These are phyloP conservation scores for Spirogloea muscicola DNA, from an alignment of 139 green algal genomes.

Conservation along the genomic window DNA sequence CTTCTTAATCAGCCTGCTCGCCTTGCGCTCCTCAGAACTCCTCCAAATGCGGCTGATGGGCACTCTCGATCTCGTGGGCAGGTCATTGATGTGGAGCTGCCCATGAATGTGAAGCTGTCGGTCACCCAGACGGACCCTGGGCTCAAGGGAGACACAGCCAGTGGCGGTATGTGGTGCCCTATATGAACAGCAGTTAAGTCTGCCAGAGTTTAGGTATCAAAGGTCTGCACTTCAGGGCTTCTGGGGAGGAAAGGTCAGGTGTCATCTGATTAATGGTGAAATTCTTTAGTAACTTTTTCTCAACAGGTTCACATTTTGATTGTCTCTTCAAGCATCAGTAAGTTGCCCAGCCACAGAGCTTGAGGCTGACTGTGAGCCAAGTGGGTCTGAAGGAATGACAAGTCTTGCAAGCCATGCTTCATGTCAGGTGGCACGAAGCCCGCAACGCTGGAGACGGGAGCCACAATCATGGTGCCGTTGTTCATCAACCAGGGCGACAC, in stretches of 20 bases:
- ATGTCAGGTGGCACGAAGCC: conserved; percentile 65
- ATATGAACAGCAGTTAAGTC: background rate
- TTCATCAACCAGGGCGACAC: conserved; percentile 76
- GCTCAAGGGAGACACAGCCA: conserved; percentile 62
- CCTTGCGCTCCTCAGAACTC: no score
- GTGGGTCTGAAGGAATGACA: background rate
- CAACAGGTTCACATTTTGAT: background rate
- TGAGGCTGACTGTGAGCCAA: background rate
- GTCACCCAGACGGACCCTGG: conserved; percentile 67
- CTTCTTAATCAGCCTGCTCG: no score
- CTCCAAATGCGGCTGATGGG: no score
- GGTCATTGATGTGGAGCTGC: conserved; percentile 23
- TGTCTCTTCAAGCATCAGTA: background rate
- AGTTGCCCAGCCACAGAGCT: background rate
- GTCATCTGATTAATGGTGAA: background rate
- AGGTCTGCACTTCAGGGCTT: background rate
- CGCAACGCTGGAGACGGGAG: conserved; percentile 72
- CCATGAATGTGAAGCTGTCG: conserved; percentile 5
- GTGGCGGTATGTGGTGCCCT: conserved; percentile 29
- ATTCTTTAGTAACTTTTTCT: background rate
- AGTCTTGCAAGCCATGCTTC: background rate
- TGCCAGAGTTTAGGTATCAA: conserved; percentile 3
- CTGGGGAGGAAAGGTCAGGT: background rate
- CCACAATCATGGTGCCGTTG: conserved; percentile 63
- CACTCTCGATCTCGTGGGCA: no score